Evolutionary conservation across 139 green algal species (phyloP).

Genomic region (Chlamydomonas urium): DNA sequence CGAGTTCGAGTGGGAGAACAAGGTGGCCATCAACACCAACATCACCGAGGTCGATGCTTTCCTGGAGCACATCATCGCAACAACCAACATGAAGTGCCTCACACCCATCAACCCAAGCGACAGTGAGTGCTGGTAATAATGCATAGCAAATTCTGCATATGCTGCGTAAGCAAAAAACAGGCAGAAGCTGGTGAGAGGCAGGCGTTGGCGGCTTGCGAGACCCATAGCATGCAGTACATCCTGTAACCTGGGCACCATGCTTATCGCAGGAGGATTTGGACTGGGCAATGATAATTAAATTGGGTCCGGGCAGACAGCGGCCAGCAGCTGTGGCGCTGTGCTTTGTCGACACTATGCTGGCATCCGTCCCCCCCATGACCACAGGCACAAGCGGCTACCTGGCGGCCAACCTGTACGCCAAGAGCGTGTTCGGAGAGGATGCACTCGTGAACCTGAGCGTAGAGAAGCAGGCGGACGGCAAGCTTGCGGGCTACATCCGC

Average conservation of each 20-base stretch:
- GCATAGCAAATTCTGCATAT: no score
- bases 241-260: no score
- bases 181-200: no score
- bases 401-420: slow-evolving; percentile 97
- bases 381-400: slow-evolving; percentile 88
- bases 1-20: slow-evolving; percentile 99
- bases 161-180: no score
- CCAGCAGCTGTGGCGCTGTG: no score
- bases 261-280: no score
- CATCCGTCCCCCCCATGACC: no score
- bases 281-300: no score
- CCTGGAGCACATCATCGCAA: slow-evolving; percentile 90
- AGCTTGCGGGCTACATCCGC: slow-evolving; percentile 90
- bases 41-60: slow-evolving; percentile 83
- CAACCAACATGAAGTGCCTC: slow-evolving; percentile 97
- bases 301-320: no score
- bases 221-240: no score
- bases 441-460: slow-evolving; percentile 96
- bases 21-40: slow-evolving; percentile 94
- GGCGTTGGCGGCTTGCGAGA: no score
- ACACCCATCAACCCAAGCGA: slow-evolving; percentile 58
- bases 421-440: slow-evolving; percentile 97
- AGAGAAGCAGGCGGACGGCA: slow-evolving; percentile 83
- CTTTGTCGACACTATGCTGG: not conserved
- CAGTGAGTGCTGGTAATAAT: slow-evolving; percentile 1